Base-by-base conservation (phyloP, 805 yeast genomes). In the Diddensiella santjacobensis region DNA sequence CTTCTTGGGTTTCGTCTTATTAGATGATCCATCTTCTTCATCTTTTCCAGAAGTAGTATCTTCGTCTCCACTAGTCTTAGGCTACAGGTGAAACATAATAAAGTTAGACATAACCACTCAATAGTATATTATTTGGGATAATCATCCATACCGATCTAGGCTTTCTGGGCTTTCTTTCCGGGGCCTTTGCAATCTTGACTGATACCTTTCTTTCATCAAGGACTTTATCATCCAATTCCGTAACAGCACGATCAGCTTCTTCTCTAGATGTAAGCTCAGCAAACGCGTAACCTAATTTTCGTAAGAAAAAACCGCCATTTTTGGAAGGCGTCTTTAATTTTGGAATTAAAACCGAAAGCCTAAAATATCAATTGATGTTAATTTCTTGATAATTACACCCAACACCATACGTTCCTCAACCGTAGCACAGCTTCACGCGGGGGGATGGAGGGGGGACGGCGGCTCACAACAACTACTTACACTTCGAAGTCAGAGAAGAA, bases 241-340 rank as follows among this genome's bases (percentile, higher is more conserved):
- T 67, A 40, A 77, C 64, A 2, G 81, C 76, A 6, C 66, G 65
- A 3, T 64, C 62, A 5, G 69, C 69, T 8, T 61, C 68, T n/a
- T 67, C 73, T 4, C 68, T 64, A 8, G 73, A 69, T 2, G 48
- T 47, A 73, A 67, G 18, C 71, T 74, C 39, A 72, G 73, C 61
- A 78, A 70, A 35, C n/a, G 84, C 85, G 41, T 77, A 72, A 3
- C 89, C 88, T 54, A 79, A 49, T 23, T 52, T 51, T 41, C 47
- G 35, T 40, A 40, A 45, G 47, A 42, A 47, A 37, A 35, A 10
- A 4, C 42, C 41, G 23, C 58, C 60, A 26, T 42, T 38, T 36
- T 40, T 44, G 20, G 40, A 15, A 3, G 54, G n/a, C 8, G 45
- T n/a, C 19, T 64, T 2, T 81, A 77, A 52, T 65, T 71, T 41